A percentile compares a stretch with the other conserved stretches of the same genome.
Evolutionary conservation across 805 yeast species (phyloP).

Genomic region (Kodamaea fukazawae): DNA sequence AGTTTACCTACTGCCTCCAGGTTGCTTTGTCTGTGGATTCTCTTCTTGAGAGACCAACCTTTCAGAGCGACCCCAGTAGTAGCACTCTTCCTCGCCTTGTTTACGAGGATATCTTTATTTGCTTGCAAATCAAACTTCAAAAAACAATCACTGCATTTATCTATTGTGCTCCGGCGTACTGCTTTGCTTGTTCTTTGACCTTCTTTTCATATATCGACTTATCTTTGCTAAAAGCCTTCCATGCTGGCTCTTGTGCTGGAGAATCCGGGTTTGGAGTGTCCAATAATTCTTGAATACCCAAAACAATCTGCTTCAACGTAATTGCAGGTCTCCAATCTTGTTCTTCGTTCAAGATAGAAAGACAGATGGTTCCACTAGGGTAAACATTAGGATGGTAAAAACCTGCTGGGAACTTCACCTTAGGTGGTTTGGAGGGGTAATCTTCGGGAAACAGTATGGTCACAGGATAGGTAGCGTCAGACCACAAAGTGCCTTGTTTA

Average conservation of each 20-base stretch:
- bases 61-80: too few relatives aligned
- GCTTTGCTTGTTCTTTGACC: slow-evolving; percentile 77
- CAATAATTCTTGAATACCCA: slow-evolving; percentile 90
- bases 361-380: slow-evolving; percentile 95
- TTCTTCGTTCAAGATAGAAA: slow-evolving; percentile 87
- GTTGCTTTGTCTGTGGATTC: too few relatives aligned
- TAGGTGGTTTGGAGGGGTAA: slow-evolving; percentile 96
- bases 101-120: too few relatives aligned
- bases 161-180: slow-evolving; percentile 46
- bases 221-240: slow-evolving; percentile 78
- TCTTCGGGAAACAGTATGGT: slow-evolving; percentile 83
- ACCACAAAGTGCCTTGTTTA: slow-evolving; percentile 82
- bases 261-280: slow-evolving; percentile 91
- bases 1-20: too few relatives aligned
- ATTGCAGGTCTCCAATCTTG: slow-evolving; percentile 99
- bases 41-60: too few relatives aligned
- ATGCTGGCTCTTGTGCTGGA: slow-evolving; percentile 97
- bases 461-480: slow-evolving; percentile 83
- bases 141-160: too few relatives aligned
- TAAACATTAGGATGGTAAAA: slow-evolving; percentile 97
- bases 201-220: slow-evolving; percentile 66
- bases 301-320: slow-evolving; percentile 79
- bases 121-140: too few relatives aligned
- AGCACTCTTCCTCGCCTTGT: too few relatives aligned
- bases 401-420: slow-evolving; percentile 81